These are phyloP conservation scores for Eutypa lata DNA, from an alignment of 2,329 filamentous ascomycete genomes.

Conservation along the genomic window DNA sequence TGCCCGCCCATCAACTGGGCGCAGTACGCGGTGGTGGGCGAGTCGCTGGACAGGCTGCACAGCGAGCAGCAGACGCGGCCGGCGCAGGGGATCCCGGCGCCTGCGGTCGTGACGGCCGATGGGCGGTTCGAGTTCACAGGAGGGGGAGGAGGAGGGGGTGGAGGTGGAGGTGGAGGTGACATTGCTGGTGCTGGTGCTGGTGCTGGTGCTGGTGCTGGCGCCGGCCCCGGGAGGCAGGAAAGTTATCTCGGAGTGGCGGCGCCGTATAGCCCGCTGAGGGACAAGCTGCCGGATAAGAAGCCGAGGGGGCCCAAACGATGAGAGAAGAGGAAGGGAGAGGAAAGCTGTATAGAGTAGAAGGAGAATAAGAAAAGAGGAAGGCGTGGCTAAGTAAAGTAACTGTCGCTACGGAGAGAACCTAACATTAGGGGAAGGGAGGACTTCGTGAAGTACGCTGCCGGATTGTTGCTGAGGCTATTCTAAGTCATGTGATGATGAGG, in stretches of 20 bases:
- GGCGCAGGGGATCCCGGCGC: constrained; percentile 52
- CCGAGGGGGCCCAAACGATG: constrained; percentile 27
- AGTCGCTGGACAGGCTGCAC: constrained; percentile 80
- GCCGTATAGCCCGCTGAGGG: constrained; percentile 53
- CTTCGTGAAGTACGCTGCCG: too few species aligned
- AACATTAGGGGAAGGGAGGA: too few species aligned
- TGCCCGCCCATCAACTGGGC: constrained; percentile 92
- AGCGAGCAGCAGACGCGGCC: constrained; percentile 72
- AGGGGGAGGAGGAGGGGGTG: constrained; percentile 15
- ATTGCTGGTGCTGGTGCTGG: constrained; percentile 22
- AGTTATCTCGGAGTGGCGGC: constrained; percentile 51
- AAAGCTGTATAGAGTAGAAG: too few species aligned
- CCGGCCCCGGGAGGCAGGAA: constrained; percentile 36
- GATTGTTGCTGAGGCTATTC: neutral
- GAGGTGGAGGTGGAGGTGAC: too few species aligned
- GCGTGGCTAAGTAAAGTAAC: too few species aligned
- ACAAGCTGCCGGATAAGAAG: constrained; percentile 41
- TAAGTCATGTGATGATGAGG: neutral
- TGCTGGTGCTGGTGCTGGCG: constrained; percentile 12
- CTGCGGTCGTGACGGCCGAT: constrained; percentile 39
- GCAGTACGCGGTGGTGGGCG: constrained; percentile 87
- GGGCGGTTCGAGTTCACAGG: constrained; percentile 51
- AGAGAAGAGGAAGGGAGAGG: too few species aligned
- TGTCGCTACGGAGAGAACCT: too few species aligned
- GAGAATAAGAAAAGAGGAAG: too few species aligned